phyloP scores from a whole-genome alignment of 345 rosid genomes.

The Euclidium syriacum region DNA sequence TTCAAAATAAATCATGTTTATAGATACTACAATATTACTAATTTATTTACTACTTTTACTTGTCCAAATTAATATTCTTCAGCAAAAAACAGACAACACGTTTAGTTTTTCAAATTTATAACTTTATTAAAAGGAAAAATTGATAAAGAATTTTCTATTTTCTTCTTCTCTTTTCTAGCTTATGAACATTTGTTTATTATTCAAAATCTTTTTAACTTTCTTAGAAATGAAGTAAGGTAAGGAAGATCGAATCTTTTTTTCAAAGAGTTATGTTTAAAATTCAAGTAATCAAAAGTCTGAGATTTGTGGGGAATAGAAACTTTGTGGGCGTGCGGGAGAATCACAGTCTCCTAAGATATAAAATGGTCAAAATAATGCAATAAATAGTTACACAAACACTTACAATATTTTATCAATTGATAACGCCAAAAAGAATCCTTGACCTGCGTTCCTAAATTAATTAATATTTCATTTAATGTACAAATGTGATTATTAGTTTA shows the following conservation, averaged over 20 bases:
- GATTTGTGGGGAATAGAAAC: constrained; percentile 38
- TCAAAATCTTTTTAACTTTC: background rate
- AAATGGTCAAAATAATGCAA: constrained; percentile 32
- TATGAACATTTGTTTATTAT: background rate
- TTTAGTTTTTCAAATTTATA: background rate
- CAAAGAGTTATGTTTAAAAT: background rate
- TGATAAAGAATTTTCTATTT: background rate
- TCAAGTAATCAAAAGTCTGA: constrained; percentile 7
- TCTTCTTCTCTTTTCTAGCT: background rate
- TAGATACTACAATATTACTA: background rate
- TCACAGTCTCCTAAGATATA: constrained; percentile 34
- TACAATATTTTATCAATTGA: background rate
- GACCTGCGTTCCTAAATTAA: constrained; percentile 19
- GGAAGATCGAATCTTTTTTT: background rate
- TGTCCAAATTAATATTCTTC: background rate
- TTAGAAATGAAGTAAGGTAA: background rate
- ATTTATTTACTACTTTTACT: background rate
- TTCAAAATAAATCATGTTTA: constrained; percentile 16
- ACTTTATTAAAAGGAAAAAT: background rate
- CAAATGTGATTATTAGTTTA: background rate
- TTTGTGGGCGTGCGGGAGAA: constrained; percentile 37
- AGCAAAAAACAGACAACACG: background rate
- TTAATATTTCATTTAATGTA: background rate
- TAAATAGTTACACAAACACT: background rate
- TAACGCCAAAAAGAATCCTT: constrained; percentile 18